Percentiles rank a stretch among this genome's conserved stretches.
Evolutionary conservation across 164 flowering plant genomes (phyloP).

Genomic region (Dillenia suffruticosa): DNA sequence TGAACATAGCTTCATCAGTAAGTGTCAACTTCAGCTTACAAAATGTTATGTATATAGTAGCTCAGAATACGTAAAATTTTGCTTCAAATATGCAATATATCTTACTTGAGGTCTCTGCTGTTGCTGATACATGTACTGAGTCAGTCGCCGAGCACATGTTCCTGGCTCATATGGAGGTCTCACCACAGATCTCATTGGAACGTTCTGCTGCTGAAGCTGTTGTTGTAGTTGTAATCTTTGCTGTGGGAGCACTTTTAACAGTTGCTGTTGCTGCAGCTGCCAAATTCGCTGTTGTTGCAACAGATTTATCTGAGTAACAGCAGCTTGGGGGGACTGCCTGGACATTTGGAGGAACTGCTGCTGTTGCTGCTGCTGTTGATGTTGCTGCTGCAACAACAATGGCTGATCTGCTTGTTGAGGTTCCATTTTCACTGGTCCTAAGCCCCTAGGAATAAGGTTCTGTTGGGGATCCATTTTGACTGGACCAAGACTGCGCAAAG

Average conservation of each 20-base stretch:
- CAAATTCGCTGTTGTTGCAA: constrained; percentile 63
- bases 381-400: constrained; percentile 66
- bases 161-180: constrained; percentile 89
- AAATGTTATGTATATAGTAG: too few relatives aligned
- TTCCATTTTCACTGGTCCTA: constrained; percentile 71
- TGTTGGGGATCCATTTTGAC: constrained; percentile 83
- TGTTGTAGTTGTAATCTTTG: constrained; percentile 53
- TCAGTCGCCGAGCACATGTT: constrained; percentile 83
- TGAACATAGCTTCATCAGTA: too few relatives aligned
- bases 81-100: background rate
- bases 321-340: constrained; percentile 66
- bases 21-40: too few relatives aligned
- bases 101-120: constrained; percentile 88
- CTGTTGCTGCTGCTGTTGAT: constrained; percentile 63
- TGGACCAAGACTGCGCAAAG: constrained; percentile 48
- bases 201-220: constrained; percentile 64
- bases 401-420: constrained; percentile 76
- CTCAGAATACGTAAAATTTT: background rate
- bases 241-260: constrained; percentile 64
- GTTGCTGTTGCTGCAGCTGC: constrained; percentile 59
- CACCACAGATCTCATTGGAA: constrained; percentile 54
- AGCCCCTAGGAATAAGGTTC: constrained; percentile 49
- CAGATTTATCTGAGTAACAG: constrained; percentile 70
- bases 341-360: constrained; percentile 58
- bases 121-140: constrained; percentile 89